phyloP scores from a whole-genome alignment of 306 rosid species.

The Senna siamea region DNA sequence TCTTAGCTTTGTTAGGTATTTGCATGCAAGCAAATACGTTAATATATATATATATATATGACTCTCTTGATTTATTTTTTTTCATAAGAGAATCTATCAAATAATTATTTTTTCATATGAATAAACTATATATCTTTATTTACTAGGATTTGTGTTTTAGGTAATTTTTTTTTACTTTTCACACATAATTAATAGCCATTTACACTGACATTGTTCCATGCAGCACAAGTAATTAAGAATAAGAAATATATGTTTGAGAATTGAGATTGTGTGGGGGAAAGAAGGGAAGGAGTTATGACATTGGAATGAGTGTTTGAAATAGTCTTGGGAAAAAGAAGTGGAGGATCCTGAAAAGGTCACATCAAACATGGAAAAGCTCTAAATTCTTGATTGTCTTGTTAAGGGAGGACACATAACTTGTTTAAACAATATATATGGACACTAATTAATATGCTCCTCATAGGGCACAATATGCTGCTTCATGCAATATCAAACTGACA shows the following conservation, averaged over 20 bases:
- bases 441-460: constrained; percentile 45
- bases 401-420: constrained; percentile 52
- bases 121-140: too few relatives aligned
- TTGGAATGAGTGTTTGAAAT: constrained; percentile 53
- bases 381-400: constrained; percentile 62
- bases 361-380: constrained; percentile 55
- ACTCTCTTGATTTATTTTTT: too few relatives aligned
- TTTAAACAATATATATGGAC: constrained; percentile 16
- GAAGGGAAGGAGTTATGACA: neutral
- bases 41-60: too few relatives aligned
- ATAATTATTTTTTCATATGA: too few relatives aligned
- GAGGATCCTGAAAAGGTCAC: constrained; percentile 58
- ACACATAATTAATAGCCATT: neutral
- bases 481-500: constrained; percentile 47
- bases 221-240: too few relatives aligned
- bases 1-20: too few relatives aligned
- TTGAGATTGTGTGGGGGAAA: neutral
- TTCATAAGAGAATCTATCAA: too few relatives aligned
- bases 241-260: too few relatives aligned
- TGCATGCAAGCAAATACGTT: too few relatives aligned
- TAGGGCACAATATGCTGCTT: constrained; percentile 38
- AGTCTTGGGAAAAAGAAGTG: constrained; percentile 50
- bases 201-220: too few relatives aligned
- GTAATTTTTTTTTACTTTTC: neutral
- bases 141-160: neutral